Percentiles rank a stretch among this genome's conserved stretches.
These are phyloP conservation scores for Ambrosia artemisiifolia DNA, from an alignment of 129 eudicot species.

Conservation along the genomic window DNA sequence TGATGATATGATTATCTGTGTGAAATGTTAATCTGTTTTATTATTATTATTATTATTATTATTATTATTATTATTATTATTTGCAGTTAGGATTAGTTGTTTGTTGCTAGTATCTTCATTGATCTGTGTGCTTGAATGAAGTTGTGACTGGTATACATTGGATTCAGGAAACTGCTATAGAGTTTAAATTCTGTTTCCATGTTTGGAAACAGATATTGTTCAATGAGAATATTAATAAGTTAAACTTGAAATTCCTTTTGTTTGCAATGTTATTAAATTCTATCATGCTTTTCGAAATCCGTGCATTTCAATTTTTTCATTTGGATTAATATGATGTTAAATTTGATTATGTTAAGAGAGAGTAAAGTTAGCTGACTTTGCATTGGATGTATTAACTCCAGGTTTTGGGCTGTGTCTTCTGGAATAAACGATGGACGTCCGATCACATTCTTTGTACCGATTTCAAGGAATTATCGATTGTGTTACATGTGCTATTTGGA, in stretches of 20 bases:
- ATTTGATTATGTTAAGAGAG: neutral
- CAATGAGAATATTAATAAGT: conserved; percentile 3
- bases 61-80: too few species aligned
- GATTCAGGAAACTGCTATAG: too few species aligned
- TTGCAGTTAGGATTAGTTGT: neutral
- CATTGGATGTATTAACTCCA: conserved; percentile 11
- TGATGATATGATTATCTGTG: neutral
- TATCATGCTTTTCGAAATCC: neutral
- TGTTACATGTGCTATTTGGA: conserved; percentile 34
- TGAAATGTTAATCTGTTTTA: neutral
- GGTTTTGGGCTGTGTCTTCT: conserved; percentile 38
- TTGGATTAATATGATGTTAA: neutral
- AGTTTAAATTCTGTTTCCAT: conserved; percentile 10
- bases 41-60: too few species aligned
- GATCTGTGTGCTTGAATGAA: conserved; percentile 17
- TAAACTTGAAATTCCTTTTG: conserved; percentile 10
- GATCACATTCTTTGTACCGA: conserved; percentile 26
- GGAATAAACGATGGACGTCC: conserved; percentile 34
- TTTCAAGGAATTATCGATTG: conserved; percentile 33
- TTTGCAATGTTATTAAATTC: conserved; percentile 13
- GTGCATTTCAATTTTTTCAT: neutral
- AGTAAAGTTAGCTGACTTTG: conserved; percentile 20
- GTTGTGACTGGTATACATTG: too few species aligned
- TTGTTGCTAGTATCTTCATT: conserved; percentile 6
- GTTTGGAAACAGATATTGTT: conserved; percentile 13